A percentile compares a stretch with the other conserved stretches of the same genome.
These are phyloP conservation scores for Gossypioides kirkii DNA, from an alignment of 345 rosid species.

Conservation along the genomic window DNA sequence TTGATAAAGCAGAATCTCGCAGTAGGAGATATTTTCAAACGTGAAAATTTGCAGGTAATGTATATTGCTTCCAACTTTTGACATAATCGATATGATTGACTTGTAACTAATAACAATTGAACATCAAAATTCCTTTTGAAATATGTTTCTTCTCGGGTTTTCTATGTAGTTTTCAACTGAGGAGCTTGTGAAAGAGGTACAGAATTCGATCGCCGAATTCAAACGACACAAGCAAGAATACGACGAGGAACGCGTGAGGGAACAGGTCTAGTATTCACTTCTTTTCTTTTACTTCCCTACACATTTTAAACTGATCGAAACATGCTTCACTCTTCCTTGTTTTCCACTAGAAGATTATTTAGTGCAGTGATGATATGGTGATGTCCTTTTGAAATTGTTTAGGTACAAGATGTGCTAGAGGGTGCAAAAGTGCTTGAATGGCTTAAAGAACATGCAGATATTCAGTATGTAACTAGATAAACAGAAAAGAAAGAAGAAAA, in stretches of 20 bases:
- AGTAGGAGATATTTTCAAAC: slow-evolving; percentile 19
- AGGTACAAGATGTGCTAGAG: slow-evolving; percentile 90
- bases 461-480: slow-evolving; percentile 61
- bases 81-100: background rate
- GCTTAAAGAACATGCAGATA: slow-evolving; percentile 71
- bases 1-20: slow-evolving; percentile 13
- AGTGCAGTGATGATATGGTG: background rate
- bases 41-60: slow-evolving; percentile 19
- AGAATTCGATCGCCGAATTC: slow-evolving; percentile 69
- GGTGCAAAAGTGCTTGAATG: slow-evolving; percentile 97
- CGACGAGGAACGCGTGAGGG: slow-evolving; percentile 68
- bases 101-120: background rate
- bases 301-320: background rate
- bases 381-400: slow-evolving; percentile 6
- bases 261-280: slow-evolving; percentile 51
- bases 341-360: background rate
- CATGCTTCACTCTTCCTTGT: background rate
- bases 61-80: background rate
- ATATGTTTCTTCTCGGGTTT: background rate
- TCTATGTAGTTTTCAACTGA: slow-evolving; percentile 61
- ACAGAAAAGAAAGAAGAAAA: background rate
- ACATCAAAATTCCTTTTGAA: background rate
- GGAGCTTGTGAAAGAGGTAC: slow-evolving; percentile 74
- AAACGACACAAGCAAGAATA: slow-evolving; percentile 76
- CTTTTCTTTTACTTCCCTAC: background rate